Percentiles rank a stretch among this genome's conserved stretches.
phyloP scores from a whole-genome alignment of 768 basidiomycete genomes.

The Gymnopilus dilepis region DNA sequence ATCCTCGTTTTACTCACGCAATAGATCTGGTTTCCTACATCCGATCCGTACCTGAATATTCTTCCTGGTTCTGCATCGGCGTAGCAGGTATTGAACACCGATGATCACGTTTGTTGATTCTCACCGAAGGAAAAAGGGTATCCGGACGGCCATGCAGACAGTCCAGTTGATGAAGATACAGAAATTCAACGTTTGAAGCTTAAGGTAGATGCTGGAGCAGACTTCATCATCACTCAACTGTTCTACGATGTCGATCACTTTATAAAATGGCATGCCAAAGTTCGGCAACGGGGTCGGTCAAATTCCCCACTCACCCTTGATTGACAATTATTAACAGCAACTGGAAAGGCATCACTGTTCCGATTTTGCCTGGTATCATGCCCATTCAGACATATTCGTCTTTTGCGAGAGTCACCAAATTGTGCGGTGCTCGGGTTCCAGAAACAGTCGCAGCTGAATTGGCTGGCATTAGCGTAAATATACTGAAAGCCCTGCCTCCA shows the following conservation, averaged over 20 bases:
- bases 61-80: constrained; percentile 89
- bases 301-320: constrained; percentile 7
- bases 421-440: constrained; percentile 85
- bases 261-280: constrained; percentile 74
- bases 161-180: constrained; percentile 56
- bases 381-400: constrained; percentile 97
- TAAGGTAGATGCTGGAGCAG: constrained; percentile 94
- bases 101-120: constrained; percentile 9
- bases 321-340: neutral
- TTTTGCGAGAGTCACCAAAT: constrained; percentile 87
- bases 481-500: neutral
- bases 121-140: constrained; percentile 64
- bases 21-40: constrained; percentile 93
- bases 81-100: constrained; percentile 73
- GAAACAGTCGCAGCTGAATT: constrained; percentile 65
- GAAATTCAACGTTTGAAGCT: constrained; percentile 76
- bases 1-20: constrained; percentile 83
- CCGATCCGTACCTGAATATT: constrained; percentile 73
- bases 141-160: constrained; percentile 86
- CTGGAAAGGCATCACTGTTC: constrained; percentile 89
- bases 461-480: constrained; percentile 73
- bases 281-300: constrained; percentile 74
- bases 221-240: constrained; percentile 94
- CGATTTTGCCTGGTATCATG: constrained; percentile 96
- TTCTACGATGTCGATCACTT: constrained; percentile 97